Evolutionary conservation across 2,329 filamentous ascomycete genomes (phyloP).

Genomic region (Plenodomus tracheiphilus): DNA sequence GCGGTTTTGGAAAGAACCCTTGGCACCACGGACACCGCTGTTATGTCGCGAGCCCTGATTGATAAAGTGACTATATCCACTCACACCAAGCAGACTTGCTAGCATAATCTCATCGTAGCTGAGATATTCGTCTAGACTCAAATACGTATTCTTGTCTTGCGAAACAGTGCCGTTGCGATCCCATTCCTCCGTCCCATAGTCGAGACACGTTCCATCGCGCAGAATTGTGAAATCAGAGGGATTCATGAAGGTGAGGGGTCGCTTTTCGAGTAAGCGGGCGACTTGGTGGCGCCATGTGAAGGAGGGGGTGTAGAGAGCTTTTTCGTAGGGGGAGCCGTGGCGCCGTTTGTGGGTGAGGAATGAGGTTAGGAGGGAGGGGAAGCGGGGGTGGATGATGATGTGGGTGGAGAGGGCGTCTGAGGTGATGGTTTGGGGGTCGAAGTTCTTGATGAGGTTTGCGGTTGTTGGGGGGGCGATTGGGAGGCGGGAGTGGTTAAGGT

Average conservation of each 20-base stretch:
- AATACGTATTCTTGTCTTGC: constrained; percentile 4
- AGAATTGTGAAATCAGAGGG: constrained; percentile 3
- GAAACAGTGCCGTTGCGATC: constrained; percentile 8
- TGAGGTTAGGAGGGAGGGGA: constrained; percentile 3
- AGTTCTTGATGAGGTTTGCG: constrained; percentile 7
- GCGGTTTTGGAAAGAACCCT: constrained; percentile 5
- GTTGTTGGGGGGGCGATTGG: constrained; percentile 3
- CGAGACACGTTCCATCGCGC: constrained; percentile 1
- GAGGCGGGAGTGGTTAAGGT: constrained; percentile 3
- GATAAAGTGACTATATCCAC: constrained; percentile 7
- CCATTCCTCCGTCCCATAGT: constrained; percentile 2
- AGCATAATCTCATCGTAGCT: constrained; percentile 14
- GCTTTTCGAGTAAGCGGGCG: constrained; percentile 5
- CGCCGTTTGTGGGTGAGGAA: constrained; percentile 7
- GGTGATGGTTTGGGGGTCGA: constrained; percentile 1
- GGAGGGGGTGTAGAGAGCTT: constrained; percentile 1
- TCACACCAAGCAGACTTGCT: constrained; percentile 6
- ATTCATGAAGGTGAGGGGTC: constrained; percentile 7
- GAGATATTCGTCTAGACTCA: constrained; percentile 4
- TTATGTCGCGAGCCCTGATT: constrained; percentile 9
- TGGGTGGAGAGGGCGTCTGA: constrained; percentile 5
- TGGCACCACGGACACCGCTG: not conserved
- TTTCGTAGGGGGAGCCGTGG: constrained; percentile 7
- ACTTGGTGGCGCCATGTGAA: constrained; percentile 6
- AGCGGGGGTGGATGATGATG: constrained; percentile 4